Conservation (phyloP, 2,329 filamentous ascomycete species). For the Bisporella sp. region DNA sequence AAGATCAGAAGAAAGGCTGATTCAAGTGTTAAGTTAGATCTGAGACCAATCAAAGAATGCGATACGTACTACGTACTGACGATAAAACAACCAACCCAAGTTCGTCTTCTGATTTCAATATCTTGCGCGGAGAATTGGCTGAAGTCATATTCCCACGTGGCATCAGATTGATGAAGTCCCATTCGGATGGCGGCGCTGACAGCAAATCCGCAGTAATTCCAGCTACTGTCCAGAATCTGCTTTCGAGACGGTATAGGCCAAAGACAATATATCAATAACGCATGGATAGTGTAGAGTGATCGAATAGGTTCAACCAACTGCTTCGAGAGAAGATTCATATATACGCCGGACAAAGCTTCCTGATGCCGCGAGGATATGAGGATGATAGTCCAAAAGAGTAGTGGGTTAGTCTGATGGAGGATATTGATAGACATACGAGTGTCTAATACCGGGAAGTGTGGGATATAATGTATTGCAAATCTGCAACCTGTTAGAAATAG, state of each 20-base stretch:
- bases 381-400: slow-evolving; percentile 4
- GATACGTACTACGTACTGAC: slow-evolving; percentile 1
- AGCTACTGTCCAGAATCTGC: slow-evolving; percentile 1
- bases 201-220: slow-evolving; percentile 19
- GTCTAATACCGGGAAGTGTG: slow-evolving; percentile 2
- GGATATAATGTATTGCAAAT: slow-evolving; percentile 1
- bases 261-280: slow-evolving; percentile 1
- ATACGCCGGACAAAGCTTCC: not conserved
- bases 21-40: not conserved
- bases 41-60: not conserved
- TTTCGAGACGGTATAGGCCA: slow-evolving; percentile 2
- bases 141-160: slow-evolving; percentile 3
- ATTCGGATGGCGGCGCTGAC: slow-evolving; percentile 2
- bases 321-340: not conserved
- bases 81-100: slow-evolving; percentile 2
- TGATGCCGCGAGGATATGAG: slow-evolving; percentile 1
- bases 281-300: slow-evolving; percentile 1
- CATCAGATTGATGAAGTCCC: slow-evolving; percentile 1
- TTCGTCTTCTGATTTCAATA: not conserved
- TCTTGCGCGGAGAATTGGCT: slow-evolving; percentile 2
- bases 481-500: not conserved
- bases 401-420: not conserved
- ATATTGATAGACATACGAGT: not conserved
- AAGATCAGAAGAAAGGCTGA: slow-evolving; percentile 1
- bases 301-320: slow-evolving; percentile 17